Conservation (phyloP, 768 basidiomycete genomes). For the Tephrocybe sp. region DNA sequence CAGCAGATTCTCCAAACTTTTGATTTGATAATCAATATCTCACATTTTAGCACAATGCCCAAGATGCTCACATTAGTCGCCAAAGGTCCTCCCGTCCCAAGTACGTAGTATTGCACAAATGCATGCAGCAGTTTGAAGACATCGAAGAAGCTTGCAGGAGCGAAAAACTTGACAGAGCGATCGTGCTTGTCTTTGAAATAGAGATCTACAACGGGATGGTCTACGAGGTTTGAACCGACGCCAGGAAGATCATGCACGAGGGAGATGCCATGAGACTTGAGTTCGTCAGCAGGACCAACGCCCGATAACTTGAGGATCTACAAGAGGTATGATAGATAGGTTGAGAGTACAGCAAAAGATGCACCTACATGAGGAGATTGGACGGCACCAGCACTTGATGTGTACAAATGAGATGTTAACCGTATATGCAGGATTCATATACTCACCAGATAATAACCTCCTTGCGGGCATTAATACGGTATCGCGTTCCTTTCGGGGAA, state of each 20-base stretch:
- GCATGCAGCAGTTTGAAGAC: slow-evolving; percentile 28
- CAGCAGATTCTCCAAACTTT: slow-evolving; percentile 48
- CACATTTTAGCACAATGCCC: neutral
- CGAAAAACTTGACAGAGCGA: slow-evolving; percentile 37
- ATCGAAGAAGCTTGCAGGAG: slow-evolving; percentile 24
- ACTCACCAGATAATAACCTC: slow-evolving; percentile 63
- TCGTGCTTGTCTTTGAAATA: slow-evolving; percentile 51
- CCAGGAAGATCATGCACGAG: slow-evolving; percentile 63
- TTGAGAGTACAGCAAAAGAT: neutral
- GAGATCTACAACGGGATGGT: slow-evolving; percentile 59
- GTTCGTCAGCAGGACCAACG: slow-evolving; percentile 62
- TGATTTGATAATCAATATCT: slow-evolving; percentile 16
- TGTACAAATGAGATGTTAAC: neutral
- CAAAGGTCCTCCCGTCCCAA: slow-evolving; percentile 46
- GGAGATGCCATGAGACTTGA: slow-evolving; percentile 50
- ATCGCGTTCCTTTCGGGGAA: slow-evolving; percentile 32
- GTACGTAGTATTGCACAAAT: slow-evolving; percentile 35
- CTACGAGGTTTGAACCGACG: slow-evolving; percentile 71
- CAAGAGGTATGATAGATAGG: neutral
- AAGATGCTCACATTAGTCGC: slow-evolving; percentile 45
- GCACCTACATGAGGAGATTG: slow-evolving; percentile 52
- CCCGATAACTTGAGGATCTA: slow-evolving; percentile 75
- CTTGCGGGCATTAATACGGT: slow-evolving; percentile 45
- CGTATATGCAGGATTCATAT: slow-evolving; percentile 10
- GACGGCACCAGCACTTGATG: slow-evolving; percentile 51